Evolutionary conservation across 1,284 basidiomycete genomes (phyloP).

Genomic region (Trichosporon sp.): DNA sequence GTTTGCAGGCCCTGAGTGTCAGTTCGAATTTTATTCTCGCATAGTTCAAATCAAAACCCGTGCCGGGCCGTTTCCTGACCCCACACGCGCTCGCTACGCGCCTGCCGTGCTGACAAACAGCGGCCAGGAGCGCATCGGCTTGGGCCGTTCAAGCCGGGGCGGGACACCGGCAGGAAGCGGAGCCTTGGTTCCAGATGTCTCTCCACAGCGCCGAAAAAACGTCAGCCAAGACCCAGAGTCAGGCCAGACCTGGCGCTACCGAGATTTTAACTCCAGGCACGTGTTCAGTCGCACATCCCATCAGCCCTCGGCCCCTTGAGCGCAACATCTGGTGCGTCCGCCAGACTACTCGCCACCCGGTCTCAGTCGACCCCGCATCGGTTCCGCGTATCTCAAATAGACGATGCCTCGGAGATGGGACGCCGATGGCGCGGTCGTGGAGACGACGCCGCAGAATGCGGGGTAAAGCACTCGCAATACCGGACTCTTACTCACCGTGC

Average conservation of each 20-base stretch:
- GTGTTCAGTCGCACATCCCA: not conserved
- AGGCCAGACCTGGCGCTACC: not conserved
- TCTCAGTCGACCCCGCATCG: not conserved
- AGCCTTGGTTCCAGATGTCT: not conserved
- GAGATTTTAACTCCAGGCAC: not conserved
- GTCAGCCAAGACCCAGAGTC: not conserved
- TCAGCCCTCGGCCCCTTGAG: not conserved
- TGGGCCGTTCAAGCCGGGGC: not conserved
- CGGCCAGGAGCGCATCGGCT: not conserved
- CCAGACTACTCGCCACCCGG: not conserved
- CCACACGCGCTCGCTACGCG: not conserved
- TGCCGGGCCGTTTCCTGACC: not conserved
- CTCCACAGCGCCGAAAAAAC: not conserved
- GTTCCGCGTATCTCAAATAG: not conserved
- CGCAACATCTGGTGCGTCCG: not conserved
- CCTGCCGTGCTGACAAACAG: not conserved
- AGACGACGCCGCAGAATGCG: not conserved
- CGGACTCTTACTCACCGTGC: conserved; percentile 47
- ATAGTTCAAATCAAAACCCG: not conserved
- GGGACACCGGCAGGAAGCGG: not conserved
- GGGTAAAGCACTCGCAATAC: not conserved
- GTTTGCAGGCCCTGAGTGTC: not conserved
- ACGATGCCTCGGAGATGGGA: not conserved
- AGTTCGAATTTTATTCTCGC: not conserved
- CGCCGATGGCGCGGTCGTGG: not conserved